Base-by-base conservation (phyloP, 352 stramenopile genomes). In the Thraustochytrium striatum region DNA sequence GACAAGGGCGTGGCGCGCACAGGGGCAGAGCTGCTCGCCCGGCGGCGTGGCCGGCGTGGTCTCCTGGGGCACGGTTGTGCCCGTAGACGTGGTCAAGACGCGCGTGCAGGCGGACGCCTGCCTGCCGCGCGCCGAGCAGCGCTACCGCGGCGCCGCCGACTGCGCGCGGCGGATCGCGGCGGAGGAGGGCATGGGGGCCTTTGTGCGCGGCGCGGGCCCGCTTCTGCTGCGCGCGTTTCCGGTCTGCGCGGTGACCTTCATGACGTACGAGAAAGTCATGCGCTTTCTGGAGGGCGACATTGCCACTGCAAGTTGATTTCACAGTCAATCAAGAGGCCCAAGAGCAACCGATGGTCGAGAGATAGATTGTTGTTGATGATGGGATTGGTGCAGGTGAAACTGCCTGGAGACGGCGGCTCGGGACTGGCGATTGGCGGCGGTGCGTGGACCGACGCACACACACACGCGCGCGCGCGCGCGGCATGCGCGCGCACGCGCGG, bases 61-160 rank as follows among this genome's bases (percentile, higher is more conserved):
- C 53, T 92, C 89, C 32, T 94, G 89, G 89, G 83, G 89, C 32
- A 81, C 91, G 57, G 90, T 86, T 39, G 88, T 92, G 79, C 91
- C 91, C 1, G 84, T 94, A 69, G 91, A 96, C 81, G 91, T 96
- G 32, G 86, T 95, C 82, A 95, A 96, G 85, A 94, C 89, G 33
- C 89, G 90, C 47, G 89, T 93, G 38, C 91, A 96, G 85, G 86
- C 65, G 36, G 58, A 75, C 33, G 38, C 21, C 30, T 28, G 38
- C 16, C 41, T 13, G 11, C 55, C 55, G 70, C 11, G 13, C 8
- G 21, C 43, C 7, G 32, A 47, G 38, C 53, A 32, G 5, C 16
- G 28, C 9, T 72, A 69, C 36, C 25, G 11, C 28, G 35, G 41
- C 47, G 41, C 41, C n/a, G 9, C 28, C 32, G 28, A 69, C 1